A percentile compares a stretch with the other conserved stretches of the same genome.
Conservation (phyloP, 1,139 yeast species). For the Diutina pseudorugosa region DNA sequence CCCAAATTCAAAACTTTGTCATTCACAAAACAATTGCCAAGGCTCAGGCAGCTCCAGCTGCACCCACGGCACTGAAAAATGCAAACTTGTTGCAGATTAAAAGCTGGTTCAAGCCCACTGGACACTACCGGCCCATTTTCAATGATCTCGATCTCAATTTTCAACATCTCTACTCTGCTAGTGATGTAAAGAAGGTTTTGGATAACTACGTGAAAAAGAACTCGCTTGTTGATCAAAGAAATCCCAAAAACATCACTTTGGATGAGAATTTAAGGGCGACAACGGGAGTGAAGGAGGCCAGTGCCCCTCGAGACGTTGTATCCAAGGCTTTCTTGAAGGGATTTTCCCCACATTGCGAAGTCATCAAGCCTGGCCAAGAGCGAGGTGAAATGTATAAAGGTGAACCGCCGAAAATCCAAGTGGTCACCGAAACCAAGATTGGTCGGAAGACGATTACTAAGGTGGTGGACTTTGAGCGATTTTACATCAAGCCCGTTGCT, state of each 20-base stretch:
- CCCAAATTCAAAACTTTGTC: conserved; percentile 45
- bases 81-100: conserved; percentile 20
- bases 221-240: conserved; percentile 30
- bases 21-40: conserved; percentile 40
- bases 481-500: conserved; percentile 49
- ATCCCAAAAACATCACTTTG: conserved; percentile 39
- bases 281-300: conserved; percentile 12
- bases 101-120: conserved; percentile 43
- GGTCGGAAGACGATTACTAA: conserved; percentile 76
- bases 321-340: conserved; percentile 35
- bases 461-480: conserved; percentile 57
- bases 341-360: conserved; percentile 47
- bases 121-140: conserved; percentile 37
- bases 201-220: conserved; percentile 43
- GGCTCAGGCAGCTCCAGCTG: conserved; percentile 7
- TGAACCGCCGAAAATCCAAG: conserved; percentile 48
- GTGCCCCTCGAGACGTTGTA: conserved; percentile 34
- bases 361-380: conserved; percentile 34
- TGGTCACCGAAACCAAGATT: conserved; percentile 65
- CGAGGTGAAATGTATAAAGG: conserved; percentile 42
- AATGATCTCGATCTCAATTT: conserved; percentile 26
- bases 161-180: conserved; percentile 33
- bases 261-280: conserved; percentile 33
- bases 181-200: conserved; percentile 41
- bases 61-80: conserved; percentile 13